Base-by-base conservation (phyloP, 345 rosid species). In the Punica granatum region DNA sequence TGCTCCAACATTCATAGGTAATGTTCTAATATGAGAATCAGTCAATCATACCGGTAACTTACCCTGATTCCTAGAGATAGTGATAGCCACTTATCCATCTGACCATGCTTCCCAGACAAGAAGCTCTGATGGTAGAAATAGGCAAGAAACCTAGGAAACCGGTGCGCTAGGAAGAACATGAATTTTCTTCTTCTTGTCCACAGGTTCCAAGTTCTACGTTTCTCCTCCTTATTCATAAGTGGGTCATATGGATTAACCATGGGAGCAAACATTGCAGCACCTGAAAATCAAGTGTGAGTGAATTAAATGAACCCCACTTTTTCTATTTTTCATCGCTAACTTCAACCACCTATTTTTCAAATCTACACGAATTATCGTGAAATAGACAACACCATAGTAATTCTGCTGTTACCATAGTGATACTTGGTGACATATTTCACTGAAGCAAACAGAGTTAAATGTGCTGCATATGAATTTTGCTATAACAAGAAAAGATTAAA, bases 181-280 rank as follows among this genome's bases (percentile, higher is more conserved):
- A 85, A 77, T 79, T 80, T 87, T 76, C 86, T 85, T 74, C 54
- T 80, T 30, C 60, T 69, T 1, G 84, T 75, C 92, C 90, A 85
- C 60, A 77, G 76, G 66, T 75, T 81, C 92, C 92, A 87, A 51
- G 68, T 80, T 66, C 81, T 68, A 62, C 62, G 64, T 77, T 77
- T 75, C 78, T 87, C 92, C 25, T 39, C 70, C 77, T 70, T 85
- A 48, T 72, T 83, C 90, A 87, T 85, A 53, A 80, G 25, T 41
- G 83, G 72, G 78, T 87, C 88, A 66, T 82, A 87, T 10, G 92
- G 90, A 79, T 83, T 87, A 44, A 85, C 90, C 81, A 85, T 70
- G 14, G 92, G 88, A 73, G 92, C 88, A 76, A 87, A 76, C 83
- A 86, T 89, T 87, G 85, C 79, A 48, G 53, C 53, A 48, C 59